Evolutionary conservation across 1,284 basidiomycete genomes (phyloP).

Genomic region (Rhodofomes roseus): DNA sequence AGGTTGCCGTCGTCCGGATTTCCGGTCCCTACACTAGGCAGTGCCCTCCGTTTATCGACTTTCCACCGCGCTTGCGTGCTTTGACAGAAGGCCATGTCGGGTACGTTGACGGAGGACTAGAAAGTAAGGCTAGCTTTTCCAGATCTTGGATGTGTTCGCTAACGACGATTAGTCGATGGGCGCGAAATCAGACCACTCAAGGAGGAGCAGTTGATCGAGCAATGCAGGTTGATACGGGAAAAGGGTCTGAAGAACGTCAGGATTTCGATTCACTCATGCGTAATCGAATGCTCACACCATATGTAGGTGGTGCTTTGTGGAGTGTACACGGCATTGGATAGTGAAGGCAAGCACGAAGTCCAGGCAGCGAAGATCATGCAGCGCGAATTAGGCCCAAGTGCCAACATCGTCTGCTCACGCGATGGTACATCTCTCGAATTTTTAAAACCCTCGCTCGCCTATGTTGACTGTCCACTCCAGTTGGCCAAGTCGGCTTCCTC

Average conservation of each 20-base stretch:
- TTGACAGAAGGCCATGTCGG: conserved; percentile 41
- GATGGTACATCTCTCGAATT: conserved; percentile 27
- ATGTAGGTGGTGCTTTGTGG: conserved; percentile 39
- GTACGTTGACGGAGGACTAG: conserved; percentile 46
- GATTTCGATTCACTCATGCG: not conserved
- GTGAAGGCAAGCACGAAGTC: conserved; percentile 42
- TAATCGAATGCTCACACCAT: not conserved
- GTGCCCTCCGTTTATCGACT: conserved; percentile 42
- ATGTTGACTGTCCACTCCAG: conserved; percentile 21
- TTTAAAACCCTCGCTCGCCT: not conserved
- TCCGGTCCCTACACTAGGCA: conserved; percentile 42
- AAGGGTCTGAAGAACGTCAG: conserved; percentile 37
- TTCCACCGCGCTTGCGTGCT: conserved; percentile 36
- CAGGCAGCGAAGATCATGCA: conserved; percentile 39
- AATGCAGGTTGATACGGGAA: conserved; percentile 37
- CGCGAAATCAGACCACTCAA: conserved; percentile 38
- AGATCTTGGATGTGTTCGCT: not conserved
- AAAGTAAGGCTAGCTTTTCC: conserved; percentile 27
- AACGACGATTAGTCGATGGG: conserved; percentile 39
- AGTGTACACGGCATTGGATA: conserved; percentile 47
- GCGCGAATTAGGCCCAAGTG: conserved; percentile 34
- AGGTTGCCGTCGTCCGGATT: conserved; percentile 52
- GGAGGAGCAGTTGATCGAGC: conserved; percentile 38
- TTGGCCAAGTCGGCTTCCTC: conserved; percentile 52
- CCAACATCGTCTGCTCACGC: conserved; percentile 40